Evolutionary conservation across 1,284 basidiomycete species (phyloP), one percentile per base, ranked within the genome.

Genomic region (Apiotrichum domesticum): DNA sequence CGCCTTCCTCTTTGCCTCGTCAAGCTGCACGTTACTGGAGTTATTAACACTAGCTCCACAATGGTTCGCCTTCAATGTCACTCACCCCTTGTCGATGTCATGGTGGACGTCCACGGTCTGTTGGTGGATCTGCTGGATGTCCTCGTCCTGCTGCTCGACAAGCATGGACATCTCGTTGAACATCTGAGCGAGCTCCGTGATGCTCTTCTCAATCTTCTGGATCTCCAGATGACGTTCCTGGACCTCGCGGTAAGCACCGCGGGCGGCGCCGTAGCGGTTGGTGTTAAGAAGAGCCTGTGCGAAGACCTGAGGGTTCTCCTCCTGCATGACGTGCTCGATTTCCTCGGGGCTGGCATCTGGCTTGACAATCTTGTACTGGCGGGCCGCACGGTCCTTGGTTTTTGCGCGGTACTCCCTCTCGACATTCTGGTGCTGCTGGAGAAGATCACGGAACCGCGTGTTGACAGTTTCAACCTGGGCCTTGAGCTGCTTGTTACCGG

Each of bases 281-380:
- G 89, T 88, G 56, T 82, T 82, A 55, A 94, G 82, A 63, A 95
- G 81, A 51, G 94, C 92, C 74, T 95, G 85, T 0, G 86, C 82
- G 75, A 97, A 97, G 50, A 97, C 85, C 68, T 91, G 87, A 56
- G 86, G 84, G 56, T 86, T 84, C 71, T 94, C 89, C 53, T 85
- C 81, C 60, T 81, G 80, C 32, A 89, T 83, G n/a, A 90, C 84
- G 5, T 85, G 83, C 49, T 81, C 78, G 55, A 97, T 80, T 74
- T 97, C 92, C 57, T 90, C 86, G 4, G 84, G 82, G 13, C 90
- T 87, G 3, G 92, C 92, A 68, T 93, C 85, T 6, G 91, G 91
- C 79, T 96, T 95, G 56, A 94, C 90, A 66, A 98, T 98, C 79
- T 87, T 91, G 81, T 88, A 95, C 79, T 98, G 96, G 62, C 96